A percentile compares a stretch with the other conserved stretches of the same genome.
phyloP scores from a whole-genome alignment of 768 basidiomycete species.

The Xanthoconium stramineum region DNA sequence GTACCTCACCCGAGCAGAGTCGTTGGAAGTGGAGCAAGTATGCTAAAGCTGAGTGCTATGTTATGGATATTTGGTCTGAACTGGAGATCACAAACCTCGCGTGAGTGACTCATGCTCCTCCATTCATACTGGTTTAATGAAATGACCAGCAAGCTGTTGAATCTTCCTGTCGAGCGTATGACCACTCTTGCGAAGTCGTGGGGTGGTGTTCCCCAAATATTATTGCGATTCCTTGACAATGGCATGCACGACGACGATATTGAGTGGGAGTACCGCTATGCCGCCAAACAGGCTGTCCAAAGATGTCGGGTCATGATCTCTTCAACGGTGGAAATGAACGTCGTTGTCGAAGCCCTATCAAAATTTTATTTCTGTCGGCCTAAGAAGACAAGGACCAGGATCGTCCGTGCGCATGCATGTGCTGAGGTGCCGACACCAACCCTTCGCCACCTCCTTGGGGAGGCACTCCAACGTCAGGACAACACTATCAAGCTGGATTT shows the following conservation, averaged over 20 bases:
- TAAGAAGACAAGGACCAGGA: rapidly evolving
- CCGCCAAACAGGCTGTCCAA: rapidly evolving
- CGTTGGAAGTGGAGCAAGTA: conserved; percentile 5
- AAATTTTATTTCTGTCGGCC: neutral
- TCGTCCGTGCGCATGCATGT: rapidly evolving
- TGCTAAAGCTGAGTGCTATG: neutral
- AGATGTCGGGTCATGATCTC: neutral
- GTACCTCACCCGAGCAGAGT: neutral
- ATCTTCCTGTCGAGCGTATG: neutral
- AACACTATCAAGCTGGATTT: neutral
- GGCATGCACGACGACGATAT: neutral
- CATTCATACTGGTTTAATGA: neutral
- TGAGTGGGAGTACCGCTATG: rapidly evolving
- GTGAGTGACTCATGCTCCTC: neutral
- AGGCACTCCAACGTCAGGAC: neutral
- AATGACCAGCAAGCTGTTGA: neutral
- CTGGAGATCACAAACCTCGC: neutral
- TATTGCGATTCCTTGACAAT: neutral
- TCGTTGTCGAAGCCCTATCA: neutral
- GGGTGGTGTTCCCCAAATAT: neutral
- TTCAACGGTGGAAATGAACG: neutral
- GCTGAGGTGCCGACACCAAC: neutral
- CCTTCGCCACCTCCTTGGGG: neutral
- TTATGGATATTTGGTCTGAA: conserved; percentile 4
- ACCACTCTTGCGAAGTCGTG: neutral